Base-by-base conservation (phyloP, 208 protist species). In the Crithidia bombi region DNA sequence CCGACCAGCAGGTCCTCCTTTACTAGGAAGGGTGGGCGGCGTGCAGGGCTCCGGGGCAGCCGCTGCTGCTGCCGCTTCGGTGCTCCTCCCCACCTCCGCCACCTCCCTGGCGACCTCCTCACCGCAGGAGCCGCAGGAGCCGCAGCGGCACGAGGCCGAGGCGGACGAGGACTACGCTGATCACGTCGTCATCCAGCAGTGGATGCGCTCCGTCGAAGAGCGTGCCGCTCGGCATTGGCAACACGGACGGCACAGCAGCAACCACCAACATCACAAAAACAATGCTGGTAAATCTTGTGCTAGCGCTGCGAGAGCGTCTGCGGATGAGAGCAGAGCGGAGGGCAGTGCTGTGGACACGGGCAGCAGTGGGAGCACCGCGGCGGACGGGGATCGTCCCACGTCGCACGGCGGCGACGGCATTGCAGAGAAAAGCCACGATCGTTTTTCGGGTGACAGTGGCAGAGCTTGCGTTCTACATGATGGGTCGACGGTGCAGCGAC, bases 101-200 rank as follows among this genome's bases (percentile, higher is more conserved):
- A 2, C 35, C 30, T 51, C 23, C 44, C 44, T 47, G 5, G 49
- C 19, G 36, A 50, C 28, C 57, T 39, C 39, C 0, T 73, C 49
- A 3, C 47, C 39, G 58, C 21, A 61, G 25, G 49, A 61, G 47
- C n/a, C n/a, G n/a, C n/a, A n/a, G n/a, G n/a, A n/a, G n/a, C n/a
- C n/a, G n/a, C n/a, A n/a, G n/a, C 58, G 50, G 5, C 59, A 66
- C 39, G 50, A 58, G 5, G 59, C 32, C 52, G 69, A 68, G 21
- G 39, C 62, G 9, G 44, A 55, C 9, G 69, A 49, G 12, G 62
- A 75, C 50, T 21, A 44, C 52, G 62, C 62, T n/a, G 69, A 75
- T 23, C 69, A 58, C 33, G 12, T 10, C 9, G 62, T 69, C 23
- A 39, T 75, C 15, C 61, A 57, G 35, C 43, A 39, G 32, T 75